A percentile compares a stretch with the other conserved stretches of the same genome.
These are phyloP conservation scores for Penicillium samsonianum DNA, from an alignment of 495 filamentous ascomycete genomes.

Conservation along the genomic window DNA sequence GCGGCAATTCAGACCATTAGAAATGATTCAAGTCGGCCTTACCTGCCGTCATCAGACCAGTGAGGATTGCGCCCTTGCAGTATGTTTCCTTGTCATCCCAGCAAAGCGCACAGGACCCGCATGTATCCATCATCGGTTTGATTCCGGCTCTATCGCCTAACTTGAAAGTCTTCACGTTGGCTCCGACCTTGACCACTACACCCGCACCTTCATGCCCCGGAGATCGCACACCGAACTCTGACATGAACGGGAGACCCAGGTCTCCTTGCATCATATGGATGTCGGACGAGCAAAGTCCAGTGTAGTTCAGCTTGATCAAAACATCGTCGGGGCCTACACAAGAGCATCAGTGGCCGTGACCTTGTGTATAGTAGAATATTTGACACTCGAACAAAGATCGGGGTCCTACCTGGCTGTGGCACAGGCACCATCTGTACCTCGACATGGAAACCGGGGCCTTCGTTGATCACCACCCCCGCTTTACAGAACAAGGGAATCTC, in stretches of 20 bases:
- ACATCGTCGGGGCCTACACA: slow-evolving; percentile 46
- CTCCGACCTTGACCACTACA: slow-evolving; percentile 54
- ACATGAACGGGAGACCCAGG: slow-evolving; percentile 50
- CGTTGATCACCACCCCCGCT: slow-evolving; percentile 55
- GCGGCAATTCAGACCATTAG: neutral
- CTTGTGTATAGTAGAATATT: neutral
- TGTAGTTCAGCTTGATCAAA: slow-evolving; percentile 49
- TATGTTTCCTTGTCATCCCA: slow-evolving; percentile 47
- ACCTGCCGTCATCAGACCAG: slow-evolving; percentile 41
- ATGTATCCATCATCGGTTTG: slow-evolving; percentile 56
- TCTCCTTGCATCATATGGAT: slow-evolving; percentile 52
- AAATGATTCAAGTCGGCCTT: neutral
- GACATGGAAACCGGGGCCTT: slow-evolving; percentile 54
- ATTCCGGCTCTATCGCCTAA: slow-evolving; percentile 61
- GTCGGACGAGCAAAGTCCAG: slow-evolving; percentile 51
- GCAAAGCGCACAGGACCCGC: slow-evolving; percentile 52
- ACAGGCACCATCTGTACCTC: slow-evolving; percentile 55
- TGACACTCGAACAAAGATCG: neutral
- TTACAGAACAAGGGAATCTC: slow-evolving; percentile 56
- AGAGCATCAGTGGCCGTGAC: neutral
- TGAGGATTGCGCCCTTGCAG: slow-evolving; percentile 36
- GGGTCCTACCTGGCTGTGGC: slow-evolving; percentile 48
- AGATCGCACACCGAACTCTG: slow-evolving; percentile 45
- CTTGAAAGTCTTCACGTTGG: slow-evolving; percentile 54
- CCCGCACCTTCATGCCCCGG: slow-evolving; percentile 61